phyloP scores from a whole-genome alignment of 441 rosid genomes.

The Euphorbia neoarborescens region DNA sequence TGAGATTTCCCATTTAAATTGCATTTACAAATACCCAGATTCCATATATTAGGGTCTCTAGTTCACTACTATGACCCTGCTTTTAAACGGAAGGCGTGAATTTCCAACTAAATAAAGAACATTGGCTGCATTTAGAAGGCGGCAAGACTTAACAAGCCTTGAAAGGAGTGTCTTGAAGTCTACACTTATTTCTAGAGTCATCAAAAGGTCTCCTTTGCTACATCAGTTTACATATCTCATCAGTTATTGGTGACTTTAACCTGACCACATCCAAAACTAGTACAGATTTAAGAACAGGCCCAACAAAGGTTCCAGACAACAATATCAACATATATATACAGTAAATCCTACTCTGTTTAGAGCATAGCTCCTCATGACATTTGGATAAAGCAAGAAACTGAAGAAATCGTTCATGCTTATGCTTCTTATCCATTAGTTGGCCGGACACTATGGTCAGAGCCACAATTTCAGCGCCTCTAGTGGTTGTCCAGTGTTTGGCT shows the following conservation, averaged over 20 bases:
- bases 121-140: neutral
- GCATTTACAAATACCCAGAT: neutral
- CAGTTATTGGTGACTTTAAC: neutral
- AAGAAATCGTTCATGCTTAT: conserved; percentile 75
- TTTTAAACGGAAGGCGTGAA: neutral
- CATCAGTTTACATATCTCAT: neutral
- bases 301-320: neutral
- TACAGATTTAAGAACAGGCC: neutral
- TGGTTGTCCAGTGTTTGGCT: conserved; percentile 98
- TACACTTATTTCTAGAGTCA: neutral
- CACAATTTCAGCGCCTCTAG: conserved; percentile 93
- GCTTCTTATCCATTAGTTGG: conserved; percentile 80
- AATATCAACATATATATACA: neutral
- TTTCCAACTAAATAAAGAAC: neutral
- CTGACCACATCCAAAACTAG: neutral
- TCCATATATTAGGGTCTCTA: neutral
- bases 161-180: neutral
- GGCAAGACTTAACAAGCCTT: neutral
- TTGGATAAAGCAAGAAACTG: conserved; percentile 96
- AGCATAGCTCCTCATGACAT: conserved; percentile 88
- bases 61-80: neutral
- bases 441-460: conserved; percentile 59
- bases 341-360: conserved; percentile 58
- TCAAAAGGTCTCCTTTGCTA: neutral
- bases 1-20: neutral